These are phyloP conservation scores for Aspergillus udagawae DNA, from an alignment of 2,329 filamentous ascomycete species.

Conservation along the genomic window DNA sequence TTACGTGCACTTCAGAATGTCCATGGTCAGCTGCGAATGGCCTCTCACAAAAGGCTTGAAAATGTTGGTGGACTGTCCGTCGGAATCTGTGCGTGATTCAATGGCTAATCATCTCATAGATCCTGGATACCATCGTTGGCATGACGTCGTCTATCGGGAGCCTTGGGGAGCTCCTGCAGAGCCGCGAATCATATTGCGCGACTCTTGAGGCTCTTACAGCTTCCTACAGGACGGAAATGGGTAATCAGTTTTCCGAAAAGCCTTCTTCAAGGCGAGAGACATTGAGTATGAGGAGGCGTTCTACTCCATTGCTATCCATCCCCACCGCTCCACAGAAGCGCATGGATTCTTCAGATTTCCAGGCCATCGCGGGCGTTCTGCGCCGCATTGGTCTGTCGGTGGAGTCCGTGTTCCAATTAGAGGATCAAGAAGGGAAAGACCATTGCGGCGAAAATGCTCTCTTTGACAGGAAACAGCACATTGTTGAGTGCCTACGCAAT, in stretches of 20 bases:
- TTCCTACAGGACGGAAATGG: slow-evolving; percentile 30
- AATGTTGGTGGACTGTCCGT: slow-evolving; percentile 21
- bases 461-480: slow-evolving; percentile 26
- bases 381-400: slow-evolving; percentile 31
- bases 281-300: slow-evolving; percentile 19
- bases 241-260: slow-evolving; percentile 17
- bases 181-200: slow-evolving; percentile 33
- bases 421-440: slow-evolving; percentile 16
- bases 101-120: slow-evolving; percentile 20
- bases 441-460: slow-evolving; percentile 18
- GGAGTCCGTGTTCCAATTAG: slow-evolving; percentile 23
- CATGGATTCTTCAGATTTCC: slow-evolving; percentile 15
- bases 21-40: slow-evolving; percentile 26
- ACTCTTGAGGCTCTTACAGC: slow-evolving; percentile 28
- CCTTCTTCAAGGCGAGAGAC: slow-evolving; percentile 24
- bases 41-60: slow-evolving; percentile 32
- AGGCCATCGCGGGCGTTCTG: slow-evolving; percentile 27
- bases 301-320: slow-evolving; percentile 18
- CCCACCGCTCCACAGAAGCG: slow-evolving; percentile 13
- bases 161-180: slow-evolving; percentile 25
- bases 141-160: slow-evolving; percentile 31
- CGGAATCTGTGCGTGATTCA: background rate
- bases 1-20: slow-evolving; percentile 30
- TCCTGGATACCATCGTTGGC: slow-evolving; percentile 29
- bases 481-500: slow-evolving; percentile 25